Base-by-base conservation (phyloP, 768 basidiomycete genomes). In the Russula olivacea region DNA sequence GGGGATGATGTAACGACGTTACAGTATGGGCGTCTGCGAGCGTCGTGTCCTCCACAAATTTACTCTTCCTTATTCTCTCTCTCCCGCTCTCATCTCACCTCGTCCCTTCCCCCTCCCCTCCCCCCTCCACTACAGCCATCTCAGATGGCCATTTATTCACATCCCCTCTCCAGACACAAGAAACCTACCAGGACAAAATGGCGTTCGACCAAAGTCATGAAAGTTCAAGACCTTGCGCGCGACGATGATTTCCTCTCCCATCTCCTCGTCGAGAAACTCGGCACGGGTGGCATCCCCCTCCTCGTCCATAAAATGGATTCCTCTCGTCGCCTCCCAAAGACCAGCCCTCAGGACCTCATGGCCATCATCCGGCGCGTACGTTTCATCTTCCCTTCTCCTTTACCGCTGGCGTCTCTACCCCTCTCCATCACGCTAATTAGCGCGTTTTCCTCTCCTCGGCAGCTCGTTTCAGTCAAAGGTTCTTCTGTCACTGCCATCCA, bases 221-320 rank as follows among this genome's bases (percentile, higher is more conserved):
- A 90, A 77, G 88, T 90, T 81, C 83, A 83, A 75, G 91, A 93
- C 83, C 83, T 93, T 65, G 89, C 91, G 70, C 86, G 84, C 74
- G 91, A 93, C 76, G 91, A 93, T 74, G 91, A 93, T 76, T 93
- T 92, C 73, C 85, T 93, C 72, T 89, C 87, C 71, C 89, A 93
- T 76, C 81, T 93, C 43, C 84, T 93, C 61, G 89, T 93, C 65
- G 91, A 93, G 77, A 92, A 92, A 69, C 83, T 93, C 38, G 91
- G 91, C 49, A 90, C 90, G 3, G 88, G 88, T 36, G 75, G 70
- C 41, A 86, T 87, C 9, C 91, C 91, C n/a, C 80, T 93, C 58
- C 81, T 86, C 61, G 91, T 93, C 15, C 91, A 93, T 78, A 93
- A 91, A 75, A 93, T 93, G 91, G 90, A 93, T 73, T 77, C 87